phyloP scores from a whole-genome alignment of 2,329 filamentous ascomycete species.

The Exophiala oligosperma region DNA sequence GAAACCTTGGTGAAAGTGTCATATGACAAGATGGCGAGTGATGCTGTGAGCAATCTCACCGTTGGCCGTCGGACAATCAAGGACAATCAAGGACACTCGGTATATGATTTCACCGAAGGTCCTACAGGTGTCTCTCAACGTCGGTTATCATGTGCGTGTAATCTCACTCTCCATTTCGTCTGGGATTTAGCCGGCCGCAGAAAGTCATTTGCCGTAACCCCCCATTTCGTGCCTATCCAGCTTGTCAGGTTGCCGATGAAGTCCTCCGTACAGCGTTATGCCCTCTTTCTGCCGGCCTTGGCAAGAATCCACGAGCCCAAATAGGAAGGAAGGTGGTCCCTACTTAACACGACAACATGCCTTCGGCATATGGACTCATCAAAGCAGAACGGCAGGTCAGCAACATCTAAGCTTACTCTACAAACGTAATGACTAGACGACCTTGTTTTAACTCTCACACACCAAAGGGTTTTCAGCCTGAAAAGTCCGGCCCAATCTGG shows the following conservation, averaged over 20 bases:
- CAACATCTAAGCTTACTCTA: too few relatives aligned
- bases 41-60: too few relatives aligned
- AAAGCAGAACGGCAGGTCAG: too few relatives aligned
- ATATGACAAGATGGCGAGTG: too few relatives aligned
- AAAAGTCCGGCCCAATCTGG: slow-evolving; percentile 11
- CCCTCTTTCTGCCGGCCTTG: too few relatives aligned
- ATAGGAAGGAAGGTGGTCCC: not conserved
- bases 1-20: too few relatives aligned
- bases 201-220: slow-evolving; percentile 12
- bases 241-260: not conserved
- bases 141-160: not conserved
- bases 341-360: too few relatives aligned
- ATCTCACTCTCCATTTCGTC: slow-evolving; percentile 1
- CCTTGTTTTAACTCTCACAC: too few relatives aligned
- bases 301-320: not conserved
- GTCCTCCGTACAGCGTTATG: not conserved
- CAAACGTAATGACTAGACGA: too few relatives aligned
- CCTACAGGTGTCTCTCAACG: not conserved
- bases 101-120: slow-evolving; percentile 9
- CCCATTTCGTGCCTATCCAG: not conserved
- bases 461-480: slow-evolving; percentile 9
- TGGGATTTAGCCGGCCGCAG: slow-evolving; percentile 11
- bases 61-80: too few relatives aligned
- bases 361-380: too few relatives aligned
- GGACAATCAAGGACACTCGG: not conserved